Conservation (phyloP, 345 rosid species). For the Isatis tinctoria region DNA sequence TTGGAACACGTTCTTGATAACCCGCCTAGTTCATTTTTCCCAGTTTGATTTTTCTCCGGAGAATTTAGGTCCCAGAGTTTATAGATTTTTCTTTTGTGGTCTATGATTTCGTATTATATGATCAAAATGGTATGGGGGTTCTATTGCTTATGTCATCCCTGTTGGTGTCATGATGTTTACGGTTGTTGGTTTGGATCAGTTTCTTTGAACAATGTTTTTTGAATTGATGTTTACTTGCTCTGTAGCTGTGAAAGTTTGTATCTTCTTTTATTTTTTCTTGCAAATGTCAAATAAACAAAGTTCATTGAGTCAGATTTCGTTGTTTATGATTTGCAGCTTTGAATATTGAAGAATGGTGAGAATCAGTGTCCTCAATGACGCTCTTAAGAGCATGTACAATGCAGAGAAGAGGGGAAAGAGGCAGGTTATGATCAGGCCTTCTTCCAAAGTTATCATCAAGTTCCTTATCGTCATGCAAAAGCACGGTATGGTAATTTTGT, state of each 20-base stretch:
- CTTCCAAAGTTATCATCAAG: slow-evolving; percentile 35
- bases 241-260: not conserved
- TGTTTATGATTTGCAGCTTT: not conserved
- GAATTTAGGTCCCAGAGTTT: not conserved
- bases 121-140: not conserved
- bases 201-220: not conserved
- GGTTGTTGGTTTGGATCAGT: not conserved
- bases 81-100: not conserved
- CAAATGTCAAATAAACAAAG: not conserved
- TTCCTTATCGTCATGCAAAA: slow-evolving; percentile 29
- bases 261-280: not conserved
- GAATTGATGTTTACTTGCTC: not conserved
- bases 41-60: not conserved
- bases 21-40: not conserved
- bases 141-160: not conserved
- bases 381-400: slow-evolving; percentile 29
- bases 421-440: slow-evolving; percentile 34
- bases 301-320: not conserved
- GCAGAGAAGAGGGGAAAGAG: slow-evolving; percentile 35
- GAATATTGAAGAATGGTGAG: slow-evolving; percentile 20
- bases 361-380: slow-evolving; percentile 32
- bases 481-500: slow-evolving; percentile 17
- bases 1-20: not conserved
- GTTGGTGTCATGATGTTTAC: not conserved
- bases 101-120: not conserved